Evolutionary conservation across 2,329 filamentous ascomycete genomes (phyloP).

Genomic region (Aspergillus neotritici): DNA sequence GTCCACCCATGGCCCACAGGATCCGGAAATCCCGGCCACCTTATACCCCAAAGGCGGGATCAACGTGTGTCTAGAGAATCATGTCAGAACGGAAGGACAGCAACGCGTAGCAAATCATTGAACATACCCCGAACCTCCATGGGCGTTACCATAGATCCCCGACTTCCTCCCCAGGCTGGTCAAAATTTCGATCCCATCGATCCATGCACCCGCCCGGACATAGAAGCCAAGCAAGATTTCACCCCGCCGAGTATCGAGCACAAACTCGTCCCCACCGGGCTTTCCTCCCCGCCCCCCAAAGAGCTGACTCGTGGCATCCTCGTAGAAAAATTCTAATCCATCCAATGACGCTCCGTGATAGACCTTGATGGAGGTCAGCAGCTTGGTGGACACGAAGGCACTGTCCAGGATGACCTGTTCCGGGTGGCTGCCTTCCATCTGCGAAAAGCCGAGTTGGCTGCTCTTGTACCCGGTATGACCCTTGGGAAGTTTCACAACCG

Average conservation of each 20-base stretch:
- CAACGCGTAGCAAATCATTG: constrained; percentile 1
- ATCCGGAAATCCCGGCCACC: constrained; percentile 81
- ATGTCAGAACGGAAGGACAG: constrained; percentile 7
- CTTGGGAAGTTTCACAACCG: constrained; percentile 68
- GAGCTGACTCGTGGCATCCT: constrained; percentile 75
- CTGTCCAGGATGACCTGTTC: constrained; percentile 72
- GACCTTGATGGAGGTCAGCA: constrained; percentile 68
- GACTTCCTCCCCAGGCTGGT: constrained; percentile 86
- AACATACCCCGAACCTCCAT: constrained; percentile 73
- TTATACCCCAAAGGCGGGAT: constrained; percentile 85
- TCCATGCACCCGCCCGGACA: constrained; percentile 69
- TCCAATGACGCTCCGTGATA: constrained; percentile 74
- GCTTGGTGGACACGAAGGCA: constrained; percentile 60
- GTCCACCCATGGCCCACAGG: constrained; percentile 74
- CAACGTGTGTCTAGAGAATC: constrained; percentile 63
- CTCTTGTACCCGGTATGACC: constrained; percentile 70
- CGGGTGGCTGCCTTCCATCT: constrained; percentile 63
- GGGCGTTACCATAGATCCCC: constrained; percentile 72
- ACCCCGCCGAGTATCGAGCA: constrained; percentile 73
- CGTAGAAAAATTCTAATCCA: constrained; percentile 88
- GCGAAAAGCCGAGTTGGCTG: constrained; percentile 65
- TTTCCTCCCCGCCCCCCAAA: constrained; percentile 78
- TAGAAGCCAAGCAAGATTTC: constrained; percentile 86
- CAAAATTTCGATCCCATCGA: constrained; percentile 84
- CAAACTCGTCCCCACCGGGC: constrained; percentile 65